phyloP scores from a whole-genome alignment of 768 basidiomycete species.

The Boletus sensibilis region DNA sequence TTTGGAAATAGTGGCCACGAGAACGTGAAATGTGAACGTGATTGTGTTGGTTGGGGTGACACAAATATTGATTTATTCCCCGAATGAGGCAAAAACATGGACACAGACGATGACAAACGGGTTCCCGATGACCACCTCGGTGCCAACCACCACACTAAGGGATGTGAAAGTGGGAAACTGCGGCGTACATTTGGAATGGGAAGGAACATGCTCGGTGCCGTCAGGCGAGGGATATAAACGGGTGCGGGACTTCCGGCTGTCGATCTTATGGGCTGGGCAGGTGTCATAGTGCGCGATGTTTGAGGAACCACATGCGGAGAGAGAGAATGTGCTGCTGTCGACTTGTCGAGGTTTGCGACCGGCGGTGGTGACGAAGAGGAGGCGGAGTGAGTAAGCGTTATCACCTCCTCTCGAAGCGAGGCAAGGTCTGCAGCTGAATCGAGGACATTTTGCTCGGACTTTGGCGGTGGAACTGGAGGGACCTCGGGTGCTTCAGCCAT shows the following conservation, averaged over 20 bases:
- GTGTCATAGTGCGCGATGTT: conserved; percentile 48
- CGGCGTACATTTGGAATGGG: conserved; percentile 87
- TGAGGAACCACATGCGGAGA: conserved; percentile 11
- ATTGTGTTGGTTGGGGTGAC: neutral
- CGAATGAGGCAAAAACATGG: conserved; percentile 27
- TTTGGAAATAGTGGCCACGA: conserved; percentile 7
- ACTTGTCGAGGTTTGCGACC: conserved; percentile 46
- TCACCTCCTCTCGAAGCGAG: conserved; percentile 28
- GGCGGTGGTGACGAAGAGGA: no score
- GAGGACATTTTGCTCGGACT: neutral
- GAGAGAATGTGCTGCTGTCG: conserved; percentile 47
- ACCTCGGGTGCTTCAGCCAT: conserved; percentile 8
- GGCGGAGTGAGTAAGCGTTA: conserved; percentile 34
- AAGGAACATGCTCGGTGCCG: conserved; percentile 76
- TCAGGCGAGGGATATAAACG: conserved; percentile 65
- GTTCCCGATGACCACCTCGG: conserved; percentile 34
- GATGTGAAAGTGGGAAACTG: conserved; percentile 42
- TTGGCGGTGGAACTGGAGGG: conserved; percentile 7
- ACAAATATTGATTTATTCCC: neutral
- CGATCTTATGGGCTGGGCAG: conserved; percentile 32
- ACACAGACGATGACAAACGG: conserved; percentile 40
- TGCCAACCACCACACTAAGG: conserved; percentile 60
- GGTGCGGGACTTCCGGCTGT: conserved; percentile 15
- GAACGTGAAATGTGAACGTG: neutral
- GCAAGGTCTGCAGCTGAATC: neutral